Base-by-base conservation (phyloP, 2,329 filamentous ascomycete species). In the Cladophialophora yegresii region DNA sequence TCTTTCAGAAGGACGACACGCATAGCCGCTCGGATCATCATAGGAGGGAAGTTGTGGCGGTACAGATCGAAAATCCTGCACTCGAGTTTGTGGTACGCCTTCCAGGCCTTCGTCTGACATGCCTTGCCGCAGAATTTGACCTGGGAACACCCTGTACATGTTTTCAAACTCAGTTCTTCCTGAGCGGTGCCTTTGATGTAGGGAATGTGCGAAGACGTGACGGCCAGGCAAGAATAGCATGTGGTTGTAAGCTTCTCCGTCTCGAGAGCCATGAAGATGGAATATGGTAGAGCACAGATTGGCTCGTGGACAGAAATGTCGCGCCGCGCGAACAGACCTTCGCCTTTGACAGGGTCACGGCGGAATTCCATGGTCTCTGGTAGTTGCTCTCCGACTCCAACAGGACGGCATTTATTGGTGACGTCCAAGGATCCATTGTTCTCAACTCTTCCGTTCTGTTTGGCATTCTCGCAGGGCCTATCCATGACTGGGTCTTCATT, bases 21-120 rank as follows among this genome's bases (percentile, higher is more conserved):
- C 63, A 87, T 77, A 2, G 83, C 77, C 5, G 83, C 84, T 10
- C 86, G 78, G 1, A 84, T 83, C 53, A 82, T 81, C 66, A 81
- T 83, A 0, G 85, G 85, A 2, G 87, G 75, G 20, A 82, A 69
- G 8, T 75, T 76, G 1, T 79, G 80, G 28, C 75, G 72, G 3
- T 84, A 72, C 6, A 73, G 73, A 49, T 77, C 77, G 59, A 84
- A 82, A 10, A 83, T 78, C 23, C 81, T 78, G 71, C 86, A 89
- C 74, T 88, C 85, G 65, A 82, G 74, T 62, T 85, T 86, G 75
- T 89, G 86, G 7, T 78, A 77, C 13, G 79, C 77, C 57, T 81
- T 83, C 86, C 86, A 89, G 23, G 85, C 81, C 69, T 80, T 78
- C 43, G 78, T 75, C 76, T 89, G 86, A 71, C 86, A 89, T 26